A percentile compares a stretch with the other conserved stretches of the same genome.
These are phyloP conservation scores for Pythium periplocum DNA, from an alignment of 352 stramenopile species.

Conservation along the genomic window DNA sequence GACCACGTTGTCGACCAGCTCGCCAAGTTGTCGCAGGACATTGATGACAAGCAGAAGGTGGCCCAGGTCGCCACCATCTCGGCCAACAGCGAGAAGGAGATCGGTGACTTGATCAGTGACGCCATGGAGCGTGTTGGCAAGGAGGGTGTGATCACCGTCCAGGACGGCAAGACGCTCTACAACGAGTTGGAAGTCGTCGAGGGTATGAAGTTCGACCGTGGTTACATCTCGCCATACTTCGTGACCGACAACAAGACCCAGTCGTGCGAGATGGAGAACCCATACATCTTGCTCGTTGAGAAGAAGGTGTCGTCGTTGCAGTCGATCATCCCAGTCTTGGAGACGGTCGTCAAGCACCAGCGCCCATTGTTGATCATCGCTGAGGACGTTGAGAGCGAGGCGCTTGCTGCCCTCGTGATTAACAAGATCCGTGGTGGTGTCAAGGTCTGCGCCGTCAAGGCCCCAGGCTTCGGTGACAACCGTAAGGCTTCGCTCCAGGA, in stretches of 20 bases:
- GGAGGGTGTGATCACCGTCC: constrained; percentile 97
- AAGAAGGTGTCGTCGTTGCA: constrained; percentile 99
- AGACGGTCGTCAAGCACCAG: constrained; percentile 96
- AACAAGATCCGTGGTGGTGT: constrained; percentile 99
- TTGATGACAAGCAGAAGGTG: constrained; percentile 99
- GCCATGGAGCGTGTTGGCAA: constrained; percentile 99
- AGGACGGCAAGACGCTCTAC: constrained; percentile 99
- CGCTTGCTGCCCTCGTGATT: constrained; percentile 98
- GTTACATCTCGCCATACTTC: constrained; percentile 99
- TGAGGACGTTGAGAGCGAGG: constrained; percentile 99
- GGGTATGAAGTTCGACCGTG: constrained; percentile 99
- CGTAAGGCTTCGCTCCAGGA: constrained; percentile 99
- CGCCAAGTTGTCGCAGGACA: constrained; percentile 94
- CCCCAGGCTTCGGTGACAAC: constrained; percentile 99
- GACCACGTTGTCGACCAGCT: constrained; percentile 95
- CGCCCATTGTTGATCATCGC: constrained; percentile 98
- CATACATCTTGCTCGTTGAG: constrained; percentile 99
- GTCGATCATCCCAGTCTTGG: constrained; percentile 95
- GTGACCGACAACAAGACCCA: constrained; percentile 99
- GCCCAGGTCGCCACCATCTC: constrained; percentile 99
- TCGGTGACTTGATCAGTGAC: constrained; percentile 97
- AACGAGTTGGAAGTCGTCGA: constrained; percentile 99
- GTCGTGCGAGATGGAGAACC: constrained; percentile 98
- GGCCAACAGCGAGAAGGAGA: constrained; percentile 97
- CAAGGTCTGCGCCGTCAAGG: constrained; percentile 99